Conservation (phyloP, 768 basidiomycete species). For the Russula emetica region DNA sequence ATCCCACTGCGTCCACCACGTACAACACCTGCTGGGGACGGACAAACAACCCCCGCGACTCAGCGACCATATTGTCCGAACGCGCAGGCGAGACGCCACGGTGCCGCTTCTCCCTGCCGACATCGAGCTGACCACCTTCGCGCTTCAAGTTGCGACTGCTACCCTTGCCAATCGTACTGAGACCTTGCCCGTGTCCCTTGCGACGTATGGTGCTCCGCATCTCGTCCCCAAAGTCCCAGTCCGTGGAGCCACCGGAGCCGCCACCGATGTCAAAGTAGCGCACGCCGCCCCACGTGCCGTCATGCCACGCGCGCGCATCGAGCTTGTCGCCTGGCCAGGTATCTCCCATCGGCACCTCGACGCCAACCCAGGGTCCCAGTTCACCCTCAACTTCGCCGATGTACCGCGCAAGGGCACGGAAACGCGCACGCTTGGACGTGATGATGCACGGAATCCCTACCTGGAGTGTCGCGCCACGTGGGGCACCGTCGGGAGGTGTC, state of each 20-base stretch:
- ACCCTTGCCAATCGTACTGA: conserved; percentile 37
- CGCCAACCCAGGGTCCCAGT: conserved; percentile 82
- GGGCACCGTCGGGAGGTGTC: conserved; percentile 28
- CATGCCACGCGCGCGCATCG: conserved; percentile 77
- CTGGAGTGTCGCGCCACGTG: conserved; percentile 69
- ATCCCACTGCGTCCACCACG: conserved; percentile 73
- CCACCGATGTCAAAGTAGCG: conserved; percentile 77
- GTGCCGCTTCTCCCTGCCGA: conserved; percentile 52
- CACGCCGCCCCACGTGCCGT: conserved; percentile 77
- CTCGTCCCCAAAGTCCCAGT: conserved; percentile 58
- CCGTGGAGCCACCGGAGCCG: conserved; percentile 58
- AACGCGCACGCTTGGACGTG: conserved; percentile 73
- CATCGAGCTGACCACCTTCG: conserved; percentile 53
- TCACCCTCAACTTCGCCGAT: conserved; percentile 85
- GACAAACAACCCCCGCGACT: conserved; percentile 75
- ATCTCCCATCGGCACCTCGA: conserved; percentile 74
- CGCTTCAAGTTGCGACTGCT: conserved; percentile 41
- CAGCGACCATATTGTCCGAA: conserved; percentile 53
- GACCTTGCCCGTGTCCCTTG: conserved; percentile 32
- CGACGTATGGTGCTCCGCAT: conserved; percentile 41
- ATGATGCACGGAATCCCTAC: conserved; percentile 91
- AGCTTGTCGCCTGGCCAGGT: conserved; percentile 48
- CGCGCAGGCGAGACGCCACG: conserved; percentile 63
- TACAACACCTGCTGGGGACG: conserved; percentile 83
- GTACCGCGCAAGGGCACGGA: conserved; percentile 83